Evolutionary conservation across 177 flowering plant genomes (phyloP), one percentile per base, ranked within the genome.

Genomic region (Vitis hybrid): DNA sequence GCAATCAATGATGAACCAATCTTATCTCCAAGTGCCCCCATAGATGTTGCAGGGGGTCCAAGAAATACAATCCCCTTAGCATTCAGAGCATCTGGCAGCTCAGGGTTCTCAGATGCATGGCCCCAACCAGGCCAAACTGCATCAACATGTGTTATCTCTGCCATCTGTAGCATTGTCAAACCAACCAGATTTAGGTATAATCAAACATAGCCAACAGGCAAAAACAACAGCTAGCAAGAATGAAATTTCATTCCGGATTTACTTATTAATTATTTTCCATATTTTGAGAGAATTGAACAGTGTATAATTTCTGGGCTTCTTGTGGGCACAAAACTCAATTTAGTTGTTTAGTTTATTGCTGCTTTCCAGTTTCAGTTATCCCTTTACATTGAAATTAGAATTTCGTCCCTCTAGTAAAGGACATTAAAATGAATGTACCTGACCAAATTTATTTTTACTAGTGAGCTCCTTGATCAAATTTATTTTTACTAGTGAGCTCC

Each of bases 61-160:
- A 96, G 90, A 89, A 94, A 96, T 73, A 91, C 70, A 9, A 96
- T 89, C 69, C 95, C 94, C 71, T 84, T 93, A 63, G 90, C 93
- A 79, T 66, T 62, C 62, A 96, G 77, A 18, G 99, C 94, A 84
- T 96, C 98, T 9, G 99, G 97, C 17, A 96, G 87, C 84, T 94
- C 99, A 54, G 99, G 99, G 78, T 85, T 96, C 83, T 96, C 99
- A 8, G 99, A 96, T 72, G 99, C 99, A 84, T 96, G 99, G 53
- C 99, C 99, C 99, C 99, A 96, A 68, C 99, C 99, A 84, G 99
- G 99, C 99, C 99, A 96, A 71, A 94, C 99, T 9, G 99, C 99
- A 82, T 91, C 89, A 60, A 92, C 98, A 77, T 70, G 97, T 63
- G 99, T 96, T 65, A 86, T 83, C 85, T 96, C 99, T 68, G 99